Evolutionary conservation across 225 moss, liverwort and hornwort species (phyloP).

Genomic region (Neckera pumila): DNA sequence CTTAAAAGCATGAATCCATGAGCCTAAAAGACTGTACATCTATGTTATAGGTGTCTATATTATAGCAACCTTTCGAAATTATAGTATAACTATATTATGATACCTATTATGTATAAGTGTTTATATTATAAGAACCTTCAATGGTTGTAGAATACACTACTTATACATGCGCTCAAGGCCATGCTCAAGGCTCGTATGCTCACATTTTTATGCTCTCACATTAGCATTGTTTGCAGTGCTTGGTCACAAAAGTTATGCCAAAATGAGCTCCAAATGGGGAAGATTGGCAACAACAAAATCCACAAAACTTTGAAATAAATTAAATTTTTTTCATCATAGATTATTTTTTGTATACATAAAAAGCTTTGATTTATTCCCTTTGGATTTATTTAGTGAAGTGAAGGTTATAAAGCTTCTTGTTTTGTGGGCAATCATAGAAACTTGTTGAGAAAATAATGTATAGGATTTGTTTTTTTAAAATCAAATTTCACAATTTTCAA

Average conservation of each 20-base stretch:
- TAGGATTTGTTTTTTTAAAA: not conserved
- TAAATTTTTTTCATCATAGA: not conserved
- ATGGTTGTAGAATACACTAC: no score
- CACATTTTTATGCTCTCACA: no score
- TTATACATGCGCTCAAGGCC: no score
- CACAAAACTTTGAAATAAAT: not conserved
- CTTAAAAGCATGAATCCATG: no score
- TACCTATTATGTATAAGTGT: no score
- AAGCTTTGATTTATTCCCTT: not conserved
- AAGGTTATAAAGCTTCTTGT: not conserved
- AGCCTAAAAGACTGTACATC: no score
- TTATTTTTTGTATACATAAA: not conserved
- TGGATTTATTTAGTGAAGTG: not conserved
- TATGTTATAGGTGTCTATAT: no score
- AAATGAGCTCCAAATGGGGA: accelerated
- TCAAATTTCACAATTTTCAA: not conserved
- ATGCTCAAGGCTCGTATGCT: no score
- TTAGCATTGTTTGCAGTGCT: not conserved
- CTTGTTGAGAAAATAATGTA: accelerated
- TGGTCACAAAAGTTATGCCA: not conserved
- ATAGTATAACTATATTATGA: no score
- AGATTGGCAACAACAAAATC: not conserved
- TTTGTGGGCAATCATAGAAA: accelerated
- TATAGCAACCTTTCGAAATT: no score
- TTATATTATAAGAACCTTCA: no score